Evolutionary conservation across 345 rosid species (phyloP).

Genomic region (Streptanthus diversifolius): DNA sequence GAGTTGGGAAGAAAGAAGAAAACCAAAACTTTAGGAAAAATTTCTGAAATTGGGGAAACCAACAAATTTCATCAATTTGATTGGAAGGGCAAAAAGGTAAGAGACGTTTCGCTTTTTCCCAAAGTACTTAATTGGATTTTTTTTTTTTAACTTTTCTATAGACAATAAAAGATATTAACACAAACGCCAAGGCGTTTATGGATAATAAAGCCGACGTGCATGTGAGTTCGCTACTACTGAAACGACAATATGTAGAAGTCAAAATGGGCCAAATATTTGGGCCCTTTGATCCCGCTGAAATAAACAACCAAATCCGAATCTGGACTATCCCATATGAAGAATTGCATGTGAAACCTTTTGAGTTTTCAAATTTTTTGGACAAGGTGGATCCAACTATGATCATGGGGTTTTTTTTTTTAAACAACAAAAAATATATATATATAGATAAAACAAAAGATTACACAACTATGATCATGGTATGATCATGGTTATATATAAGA

Average conservation of each 20-base stretch:
- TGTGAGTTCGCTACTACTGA: not conserved
- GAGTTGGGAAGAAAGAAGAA: not conserved
- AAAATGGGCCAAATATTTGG: slow-evolving; percentile 5
- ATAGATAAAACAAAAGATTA: no score
- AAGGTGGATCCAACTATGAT: no score
- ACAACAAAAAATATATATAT: no score
- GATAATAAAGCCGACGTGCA: not conserved
- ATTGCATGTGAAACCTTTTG: no score
- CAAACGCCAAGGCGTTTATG: not conserved
- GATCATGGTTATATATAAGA: no score
- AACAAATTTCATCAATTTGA: slow-evolving; percentile 3
- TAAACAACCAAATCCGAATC: not conserved
- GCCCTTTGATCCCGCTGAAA: not conserved
- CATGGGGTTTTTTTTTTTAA: no score
- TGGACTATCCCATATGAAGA: no score
- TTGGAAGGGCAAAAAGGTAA: slow-evolving; percentile 16
- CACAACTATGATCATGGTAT: no score
- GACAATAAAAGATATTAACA: no score
- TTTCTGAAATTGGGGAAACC: slow-evolving; percentile 23
- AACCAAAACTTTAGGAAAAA: not conserved
- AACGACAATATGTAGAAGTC: not conserved
- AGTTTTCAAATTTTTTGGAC: no score
- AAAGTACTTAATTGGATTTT: not conserved
- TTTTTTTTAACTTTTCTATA: not conserved
- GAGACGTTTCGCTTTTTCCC: slow-evolving; percentile 22